Evolutionary conservation across 2,329 filamentous ascomycete genomes (phyloP).

Genomic region (Aphanoascus verrucosus): DNA sequence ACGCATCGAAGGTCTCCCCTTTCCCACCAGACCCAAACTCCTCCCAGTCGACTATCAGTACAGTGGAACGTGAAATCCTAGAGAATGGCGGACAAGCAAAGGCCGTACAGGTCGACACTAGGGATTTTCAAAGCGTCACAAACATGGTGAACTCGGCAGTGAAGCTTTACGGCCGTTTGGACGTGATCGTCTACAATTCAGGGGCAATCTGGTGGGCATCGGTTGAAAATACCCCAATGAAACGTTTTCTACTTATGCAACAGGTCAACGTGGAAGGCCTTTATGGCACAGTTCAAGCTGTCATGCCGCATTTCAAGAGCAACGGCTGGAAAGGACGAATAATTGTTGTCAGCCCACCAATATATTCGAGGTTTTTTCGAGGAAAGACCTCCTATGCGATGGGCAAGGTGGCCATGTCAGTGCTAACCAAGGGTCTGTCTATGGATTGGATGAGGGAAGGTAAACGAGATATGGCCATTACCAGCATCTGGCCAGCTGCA

Average conservation of each 20-base stretch:
- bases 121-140: constrained; percentile 52
- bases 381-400: constrained; percentile 78
- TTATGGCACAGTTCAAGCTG: constrained; percentile 59
- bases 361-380: constrained; percentile 73
- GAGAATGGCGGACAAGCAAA: constrained; percentile 53
- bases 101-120: constrained; percentile 60
- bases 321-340: constrained; percentile 51
- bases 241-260: constrained; percentile 71
- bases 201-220: constrained; percentile 79
- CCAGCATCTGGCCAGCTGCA: constrained; percentile 69
- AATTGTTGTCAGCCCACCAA: constrained; percentile 70
- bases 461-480: constrained; percentile 59
- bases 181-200: constrained; percentile 71
- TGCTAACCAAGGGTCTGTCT: constrained; percentile 67
- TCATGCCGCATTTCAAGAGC: constrained; percentile 54
- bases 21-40: constrained; percentile 73
- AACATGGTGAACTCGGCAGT: constrained; percentile 50
- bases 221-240: constrained; percentile 60
- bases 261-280: constrained; percentile 63
- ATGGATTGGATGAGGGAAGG: constrained; percentile 68
- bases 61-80: constrained; percentile 63
- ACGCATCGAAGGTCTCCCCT: constrained; percentile 45
- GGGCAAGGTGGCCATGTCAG: constrained; percentile 69
- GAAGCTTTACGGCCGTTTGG: constrained; percentile 51
- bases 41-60: constrained; percentile 62